These are phyloP conservation scores for Triangularia setosa DNA, from an alignment of 2,329 filamentous ascomycete genomes.

Conservation along the genomic window DNA sequence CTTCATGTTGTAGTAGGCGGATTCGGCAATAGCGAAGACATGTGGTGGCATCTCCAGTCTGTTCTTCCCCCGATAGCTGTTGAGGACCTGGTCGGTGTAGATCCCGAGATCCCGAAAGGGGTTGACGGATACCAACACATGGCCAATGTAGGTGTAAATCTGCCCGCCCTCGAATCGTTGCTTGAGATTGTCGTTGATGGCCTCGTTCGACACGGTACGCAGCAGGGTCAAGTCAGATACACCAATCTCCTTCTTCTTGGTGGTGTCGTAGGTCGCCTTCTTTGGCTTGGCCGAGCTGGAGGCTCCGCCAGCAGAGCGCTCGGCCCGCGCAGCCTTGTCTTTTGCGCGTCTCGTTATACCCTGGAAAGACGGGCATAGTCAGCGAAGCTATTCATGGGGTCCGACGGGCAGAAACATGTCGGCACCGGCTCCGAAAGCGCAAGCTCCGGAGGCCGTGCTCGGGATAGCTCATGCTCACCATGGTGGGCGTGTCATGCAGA, in stretches of 20 bases:
- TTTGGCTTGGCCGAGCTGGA: slow-evolving; percentile 63
- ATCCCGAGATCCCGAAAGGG: slow-evolving; percentile 96
- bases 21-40: slow-evolving; percentile 95
- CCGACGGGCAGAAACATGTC: neutral
- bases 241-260: slow-evolving; percentile 98
- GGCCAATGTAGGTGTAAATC: slow-evolving; percentile 99
- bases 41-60: slow-evolving; percentile 91
- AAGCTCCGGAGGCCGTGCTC: neutral
- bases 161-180: slow-evolving; percentile 96
- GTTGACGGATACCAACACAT: slow-evolving; percentile 98
- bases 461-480: slow-evolving; percentile 19
- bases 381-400: slow-evolving; percentile 7
- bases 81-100: slow-evolving; percentile 90
- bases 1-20: slow-evolving; percentile 99
- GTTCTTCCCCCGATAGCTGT: slow-evolving; percentile 96
- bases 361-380: slow-evolving; percentile 29
- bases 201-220: slow-evolving; percentile 98
- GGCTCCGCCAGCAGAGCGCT: slow-evolving; percentile 38
- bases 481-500: slow-evolving; percentile 22
- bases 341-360: slow-evolving; percentile 49
- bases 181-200: slow-evolving; percentile 98
- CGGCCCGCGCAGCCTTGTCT: slow-evolving; percentile 43
- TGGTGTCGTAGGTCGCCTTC: slow-evolving; percentile 92
- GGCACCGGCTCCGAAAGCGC: neutral
- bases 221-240: slow-evolving; percentile 96